Evolutionary conservation across 805 yeast genomes (phyloP), one percentile per base, ranked within the genome.

Genomic region (Nakazawaea wickerhamii): DNA sequence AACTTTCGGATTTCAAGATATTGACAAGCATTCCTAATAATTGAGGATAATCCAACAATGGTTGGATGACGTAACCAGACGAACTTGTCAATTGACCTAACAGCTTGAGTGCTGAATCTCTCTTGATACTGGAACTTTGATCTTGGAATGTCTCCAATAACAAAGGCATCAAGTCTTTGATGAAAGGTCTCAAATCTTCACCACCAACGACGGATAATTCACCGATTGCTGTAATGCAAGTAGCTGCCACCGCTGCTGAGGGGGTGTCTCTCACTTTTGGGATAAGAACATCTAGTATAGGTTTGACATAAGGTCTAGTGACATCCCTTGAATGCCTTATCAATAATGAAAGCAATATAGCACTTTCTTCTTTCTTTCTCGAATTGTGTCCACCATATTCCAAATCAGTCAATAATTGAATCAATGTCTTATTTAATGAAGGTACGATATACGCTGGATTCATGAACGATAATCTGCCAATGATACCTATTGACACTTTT

Each of bases 381-480:
- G 77, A 53, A 26, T 88, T 74, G 35, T 80, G 75, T 9, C 83
- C 79, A 2, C 95, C 84, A 58, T 81, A 89, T 53, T 89, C 95
- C 39, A 93, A 65, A 46, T 86, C 85, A 0, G 96, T 88, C 36
- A 95, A 60, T 11, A 90, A 68, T 58, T 91, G 97, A 34, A 93
- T 78, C 48, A 95, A 63, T 0, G 91, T 79, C 57, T 88, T 91
- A 51, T 98, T 73, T 41, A 93, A 68, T 0, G 95, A 86, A 0
- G 99, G 99, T 30, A 91, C 89, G 48, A 93, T 86, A 60, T 88
- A 91, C 0, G 99, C 97, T 0, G 99, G 98, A 54, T 93, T 93
- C 31, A 88, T 82, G 2, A 77, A 64, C 0, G 96, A 83, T 14
- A 93, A 63, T 43, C 97, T 72, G 3, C 99, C 98, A 45, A 93